phyloP scores from a whole-genome alignment of 2,329 filamentous ascomycete genomes.

The Xylariaceae sp. region DNA sequence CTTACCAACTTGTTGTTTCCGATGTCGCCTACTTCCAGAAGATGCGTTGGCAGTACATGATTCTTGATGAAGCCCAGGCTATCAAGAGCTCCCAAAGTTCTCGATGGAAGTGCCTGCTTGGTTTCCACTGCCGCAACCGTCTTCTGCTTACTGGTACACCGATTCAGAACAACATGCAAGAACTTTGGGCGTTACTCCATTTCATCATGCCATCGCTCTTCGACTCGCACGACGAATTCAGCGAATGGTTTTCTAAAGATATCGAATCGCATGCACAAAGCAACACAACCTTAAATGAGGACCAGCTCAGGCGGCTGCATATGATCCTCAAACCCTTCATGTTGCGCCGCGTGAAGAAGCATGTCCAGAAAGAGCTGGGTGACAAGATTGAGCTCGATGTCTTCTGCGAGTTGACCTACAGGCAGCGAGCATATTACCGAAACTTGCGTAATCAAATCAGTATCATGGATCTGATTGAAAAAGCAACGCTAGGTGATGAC shows the following conservation, averaged over 20 bases:
- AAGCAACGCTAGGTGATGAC: constrained; percentile 89
- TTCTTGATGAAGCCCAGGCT: constrained; percentile 95
- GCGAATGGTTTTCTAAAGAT: constrained; percentile 91
- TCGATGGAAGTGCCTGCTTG: constrained; percentile 90
- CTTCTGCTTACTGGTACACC: constrained; percentile 92
- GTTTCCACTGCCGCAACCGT: constrained; percentile 92
- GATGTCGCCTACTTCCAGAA: constrained; percentile 98
- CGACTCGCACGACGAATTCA: constrained; percentile 88
- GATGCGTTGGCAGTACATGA: constrained; percentile 99
- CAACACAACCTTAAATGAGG: constrained; percentile 99
- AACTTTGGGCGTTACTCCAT: constrained; percentile 93
- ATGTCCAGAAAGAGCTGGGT: constrained; percentile 96
- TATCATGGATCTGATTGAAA: constrained; percentile 97
- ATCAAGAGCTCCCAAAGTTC: constrained; percentile 98
- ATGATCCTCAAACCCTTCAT: constrained; percentile 99
- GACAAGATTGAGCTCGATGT: constrained; percentile 98
- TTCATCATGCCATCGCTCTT: constrained; percentile 99
- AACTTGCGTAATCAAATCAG: constrained; percentile 96
- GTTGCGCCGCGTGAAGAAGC: constrained; percentile 98
- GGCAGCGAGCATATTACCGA: constrained; percentile 88
- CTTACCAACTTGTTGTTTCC: constrained; percentile 93
- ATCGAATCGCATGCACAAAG: constrained; percentile 98
- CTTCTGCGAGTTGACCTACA: constrained; percentile 94
- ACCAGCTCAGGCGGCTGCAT: constrained; percentile 92
- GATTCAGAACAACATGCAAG: constrained; percentile 99